These are phyloP conservation scores for Solanum dulcamara DNA, from an alignment of 257 asterid genomes.

Conservation along the genomic window DNA sequence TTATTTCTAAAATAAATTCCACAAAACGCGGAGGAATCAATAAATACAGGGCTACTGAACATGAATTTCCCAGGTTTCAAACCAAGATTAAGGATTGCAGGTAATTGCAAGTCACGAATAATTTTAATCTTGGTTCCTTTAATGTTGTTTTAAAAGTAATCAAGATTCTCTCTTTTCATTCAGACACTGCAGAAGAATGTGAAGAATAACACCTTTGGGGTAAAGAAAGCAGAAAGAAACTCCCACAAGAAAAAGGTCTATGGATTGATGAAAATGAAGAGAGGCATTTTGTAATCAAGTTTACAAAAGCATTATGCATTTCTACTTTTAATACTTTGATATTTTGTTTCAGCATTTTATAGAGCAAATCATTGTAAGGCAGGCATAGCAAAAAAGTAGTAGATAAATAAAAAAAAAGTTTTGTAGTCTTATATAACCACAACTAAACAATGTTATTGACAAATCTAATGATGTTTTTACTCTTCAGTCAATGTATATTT, in stretches of 20 bases:
- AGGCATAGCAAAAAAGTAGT: not conserved
- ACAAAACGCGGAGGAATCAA: not conserved
- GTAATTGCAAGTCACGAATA: not conserved
- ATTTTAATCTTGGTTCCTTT: not conserved
- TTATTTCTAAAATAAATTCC: not conserved
- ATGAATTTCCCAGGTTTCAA: slow-evolving; percentile 3
- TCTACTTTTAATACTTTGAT: not conserved
- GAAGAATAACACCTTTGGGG: not conserved
- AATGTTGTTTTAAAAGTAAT: not conserved
- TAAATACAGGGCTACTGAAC: not conserved
- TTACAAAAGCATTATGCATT: not conserved
- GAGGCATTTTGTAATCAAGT: not conserved
- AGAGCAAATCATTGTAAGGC: too few species aligned
- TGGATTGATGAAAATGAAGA: not conserved
- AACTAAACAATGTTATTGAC: not conserved
- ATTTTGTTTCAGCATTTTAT: not conserved
- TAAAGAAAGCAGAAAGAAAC: not conserved
- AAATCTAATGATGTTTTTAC: not conserved
- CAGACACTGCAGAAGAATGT: slow-evolving; percentile 21
- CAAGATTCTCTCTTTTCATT: not conserved
- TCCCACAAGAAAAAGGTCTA: not conserved
- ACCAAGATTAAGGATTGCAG: slow-evolving; percentile 16
- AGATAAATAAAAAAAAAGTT: not conserved
- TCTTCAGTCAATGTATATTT: not conserved
- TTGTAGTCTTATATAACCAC: not conserved